phyloP scores from a whole-genome alignment of 208 protist species.

The Strigomonas galati region DNA sequence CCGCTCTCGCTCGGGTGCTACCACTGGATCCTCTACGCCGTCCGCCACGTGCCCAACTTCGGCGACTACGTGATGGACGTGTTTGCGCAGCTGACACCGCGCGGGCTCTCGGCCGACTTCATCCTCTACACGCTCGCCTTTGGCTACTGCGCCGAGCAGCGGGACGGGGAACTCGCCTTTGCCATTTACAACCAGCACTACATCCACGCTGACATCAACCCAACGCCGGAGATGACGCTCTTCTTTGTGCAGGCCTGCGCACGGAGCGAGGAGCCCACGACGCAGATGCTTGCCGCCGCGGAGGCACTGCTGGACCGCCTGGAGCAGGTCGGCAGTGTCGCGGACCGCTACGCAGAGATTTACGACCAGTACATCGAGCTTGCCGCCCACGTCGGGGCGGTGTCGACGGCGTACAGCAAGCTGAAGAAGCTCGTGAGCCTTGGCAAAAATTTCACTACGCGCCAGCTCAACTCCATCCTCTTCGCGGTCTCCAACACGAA shows the following conservation, averaged over 20 bases:
- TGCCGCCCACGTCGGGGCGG: slow-evolving; percentile 66
- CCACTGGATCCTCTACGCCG: slow-evolving; percentile 73
- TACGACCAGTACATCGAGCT: slow-evolving; percentile 87
- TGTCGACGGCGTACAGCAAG: slow-evolving; percentile 62
- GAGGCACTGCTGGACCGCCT: slow-evolving; percentile 60
- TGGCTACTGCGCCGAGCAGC: slow-evolving; percentile 70
- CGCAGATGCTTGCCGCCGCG: slow-evolving; percentile 53
- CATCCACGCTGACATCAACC: slow-evolving; percentile 60
- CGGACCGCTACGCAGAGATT: slow-evolving; percentile 48
- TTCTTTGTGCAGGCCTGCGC: slow-evolving; percentile 76
- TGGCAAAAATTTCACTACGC: slow-evolving; percentile 75
- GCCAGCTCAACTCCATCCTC: slow-evolving; percentile 80
- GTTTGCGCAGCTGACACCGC: slow-evolving; percentile 57
- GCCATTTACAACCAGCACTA: slow-evolving; percentile 71
- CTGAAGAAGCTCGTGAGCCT: slow-evolving; percentile 74
- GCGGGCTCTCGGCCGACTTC: slow-evolving; percentile 78
- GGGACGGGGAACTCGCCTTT: slow-evolving; percentile 75
- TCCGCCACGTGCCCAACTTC: slow-evolving; percentile 62
- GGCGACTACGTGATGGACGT: slow-evolving; percentile 78
- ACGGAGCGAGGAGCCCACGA: slow-evolving; percentile 40
- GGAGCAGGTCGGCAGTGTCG: slow-evolving; percentile 60
- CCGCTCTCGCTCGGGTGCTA: slow-evolving; percentile 66
- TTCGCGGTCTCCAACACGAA: slow-evolving; percentile 67
- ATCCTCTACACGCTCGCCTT: slow-evolving; percentile 73
- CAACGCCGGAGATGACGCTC: slow-evolving; percentile 81